A percentile compares a stretch with the other conserved stretches of the same genome.
phyloP scores from a whole-genome alignment of 78 protist genomes.

The Creolimax fragrantissima region DNA sequence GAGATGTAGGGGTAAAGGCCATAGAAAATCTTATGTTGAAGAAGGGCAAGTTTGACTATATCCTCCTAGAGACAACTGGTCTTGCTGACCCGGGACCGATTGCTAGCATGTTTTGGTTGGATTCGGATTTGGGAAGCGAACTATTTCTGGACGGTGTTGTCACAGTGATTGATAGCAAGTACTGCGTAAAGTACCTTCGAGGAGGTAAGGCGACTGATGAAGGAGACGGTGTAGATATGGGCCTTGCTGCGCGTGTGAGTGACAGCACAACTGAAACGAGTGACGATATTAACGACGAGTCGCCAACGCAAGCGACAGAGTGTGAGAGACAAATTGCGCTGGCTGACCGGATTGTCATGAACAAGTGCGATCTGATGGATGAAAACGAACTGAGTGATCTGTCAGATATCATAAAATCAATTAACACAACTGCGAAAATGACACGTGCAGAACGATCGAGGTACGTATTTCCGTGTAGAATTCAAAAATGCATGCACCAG shows the following conservation, averaged over 20 bases:
- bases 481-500: not conserved
- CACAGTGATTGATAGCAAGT: slow-evolving; percentile 33
- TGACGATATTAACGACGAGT: too few relatives aligned
- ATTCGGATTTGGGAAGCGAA: slow-evolving; percentile 14
- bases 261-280: too few relatives aligned
- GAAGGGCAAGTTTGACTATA: slow-evolving; percentile 42
- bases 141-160: slow-evolving; percentile 44
- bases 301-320: too few relatives aligned
- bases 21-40: slow-evolving; percentile 41
- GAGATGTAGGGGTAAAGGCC: slow-evolving; percentile 35
- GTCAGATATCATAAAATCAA: not conserved
- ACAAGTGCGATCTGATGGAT: slow-evolving; percentile 34
- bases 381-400: not conserved
- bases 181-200: slow-evolving; percentile 8
- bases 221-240: too few relatives aligned
- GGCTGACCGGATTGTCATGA: slow-evolving; percentile 44
- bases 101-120: slow-evolving; percentile 44
- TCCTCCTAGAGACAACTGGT: slow-evolving; percentile 57
- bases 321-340: slow-evolving; percentile 31
- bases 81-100: slow-evolving; percentile 64
- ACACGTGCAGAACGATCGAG: not conserved
- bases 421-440: not conserved
- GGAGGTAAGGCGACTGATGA: not conserved
- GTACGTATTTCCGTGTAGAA: not conserved
- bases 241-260: too few relatives aligned